Evolutionary conservation across 768 basidiomycete species (phyloP).

Genomic region (Clavulina sp.): DNA sequence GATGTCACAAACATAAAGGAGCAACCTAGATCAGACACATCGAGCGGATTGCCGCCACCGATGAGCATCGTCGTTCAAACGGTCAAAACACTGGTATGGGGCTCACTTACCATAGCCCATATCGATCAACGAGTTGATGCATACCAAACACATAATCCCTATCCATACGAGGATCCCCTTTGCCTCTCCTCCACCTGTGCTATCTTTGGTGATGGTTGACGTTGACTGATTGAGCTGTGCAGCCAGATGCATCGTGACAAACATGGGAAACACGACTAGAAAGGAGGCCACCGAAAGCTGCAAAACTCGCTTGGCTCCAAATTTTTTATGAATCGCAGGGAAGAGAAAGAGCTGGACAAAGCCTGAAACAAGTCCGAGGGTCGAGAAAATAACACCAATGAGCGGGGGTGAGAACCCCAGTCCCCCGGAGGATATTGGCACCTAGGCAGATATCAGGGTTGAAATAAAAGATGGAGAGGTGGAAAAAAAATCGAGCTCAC

Average conservation of each 20-base stretch:
- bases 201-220: no score
- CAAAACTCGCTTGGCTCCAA: neutral
- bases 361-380: neutral
- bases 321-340: neutral
- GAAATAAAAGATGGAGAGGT: neutral
- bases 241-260: constrained; percentile 7
- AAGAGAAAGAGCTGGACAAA: neutral
- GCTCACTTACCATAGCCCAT: neutral
- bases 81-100: neutral
- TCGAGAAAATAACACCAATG: constrained; percentile 6
- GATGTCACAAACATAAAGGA: constrained; percentile 7
- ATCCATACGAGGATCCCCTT: no score
- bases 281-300: neutral
- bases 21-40: no score
- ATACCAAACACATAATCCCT: no score
- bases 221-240: neutral
- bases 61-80: neutral
- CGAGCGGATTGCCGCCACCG: neutral
- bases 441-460: neutral
- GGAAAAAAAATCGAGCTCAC: neutral
- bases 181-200: no score
- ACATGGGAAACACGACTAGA: constrained; percentile 3
- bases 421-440: constrained; percentile 6
- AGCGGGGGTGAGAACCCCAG: constrained; percentile 4
- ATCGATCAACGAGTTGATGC: neutral